Base-by-base conservation (phyloP, 768 basidiomycete species). In the Vararia minispora region DNA sequence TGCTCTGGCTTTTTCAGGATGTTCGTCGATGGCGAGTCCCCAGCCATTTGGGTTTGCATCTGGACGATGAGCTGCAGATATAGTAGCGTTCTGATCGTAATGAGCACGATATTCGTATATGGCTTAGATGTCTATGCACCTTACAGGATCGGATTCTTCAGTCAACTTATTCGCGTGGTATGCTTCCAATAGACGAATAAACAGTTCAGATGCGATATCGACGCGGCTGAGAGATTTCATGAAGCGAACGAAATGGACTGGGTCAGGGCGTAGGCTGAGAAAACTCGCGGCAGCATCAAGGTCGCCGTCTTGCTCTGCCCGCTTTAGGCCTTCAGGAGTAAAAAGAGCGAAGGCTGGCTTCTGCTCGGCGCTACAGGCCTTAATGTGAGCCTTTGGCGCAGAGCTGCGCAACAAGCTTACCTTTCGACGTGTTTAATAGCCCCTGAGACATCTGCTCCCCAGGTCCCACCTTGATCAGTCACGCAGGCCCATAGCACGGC, bases 31-130 rank as follows among this genome's bases (percentile, higher is more conserved):
- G 66, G 58, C 13, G 69, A 65, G 16, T 70, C 68, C 28, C 67
- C 62, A 1, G 77, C 69, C 4, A 88, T 60, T 36, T 76, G 69
- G 1, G 73, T 65, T 54, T 91, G 85, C 66, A 95, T 81, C 49
- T 82, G 76, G 44, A 90, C 65, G 24, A 88, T 74, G 25, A 94
- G 64, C 52, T 92, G 88, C 17, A 94, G 68, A 46, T 76, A 76
- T 5, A 84, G 63, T 24, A 97, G 51, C 0, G 76, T 72, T 44
- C 84, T 86, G 11, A 39, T 52, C n/a, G n/a, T 18, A 42, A 42
- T 24, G 5, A 34, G 35, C 26, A 12, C 10, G 16, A 28, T 25
- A 34, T 26, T 23, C 4, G 22, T 8, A 42, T 17, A n/a, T 30
- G 4, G 16, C 6, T 16, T 11, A 18, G 42, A 41, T 18, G 8